Evolutionary conservation across 169 alveolate species (phyloP).

Genomic region (Eimeria necatrix): DNA sequence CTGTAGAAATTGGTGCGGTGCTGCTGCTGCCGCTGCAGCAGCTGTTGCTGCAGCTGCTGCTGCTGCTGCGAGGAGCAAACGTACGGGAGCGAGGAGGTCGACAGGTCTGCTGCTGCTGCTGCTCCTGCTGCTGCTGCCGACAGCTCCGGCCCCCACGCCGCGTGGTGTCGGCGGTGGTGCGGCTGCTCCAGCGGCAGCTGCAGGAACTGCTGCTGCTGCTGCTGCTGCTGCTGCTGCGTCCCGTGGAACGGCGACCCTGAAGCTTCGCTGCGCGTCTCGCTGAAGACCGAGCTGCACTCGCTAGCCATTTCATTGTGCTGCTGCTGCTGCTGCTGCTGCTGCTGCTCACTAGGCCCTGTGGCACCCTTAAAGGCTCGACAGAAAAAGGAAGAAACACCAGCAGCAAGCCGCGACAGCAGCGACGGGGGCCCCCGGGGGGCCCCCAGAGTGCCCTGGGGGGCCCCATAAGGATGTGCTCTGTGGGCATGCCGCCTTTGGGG

Average conservation of each 20-base stretch:
- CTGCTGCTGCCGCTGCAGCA: background rate
- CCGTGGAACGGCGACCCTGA: background rate
- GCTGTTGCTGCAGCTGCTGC: background rate
- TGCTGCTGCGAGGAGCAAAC: background rate
- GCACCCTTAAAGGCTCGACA: background rate
- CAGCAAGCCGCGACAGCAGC: background rate
- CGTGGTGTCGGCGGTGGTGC: background rate
- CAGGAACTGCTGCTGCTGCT: too few species aligned
- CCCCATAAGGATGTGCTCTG: background rate
- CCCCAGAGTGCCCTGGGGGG: background rate
- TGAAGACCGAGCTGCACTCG: background rate
- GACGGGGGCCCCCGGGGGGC: background rate
- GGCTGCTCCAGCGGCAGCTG: background rate
- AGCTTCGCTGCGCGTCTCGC: background rate
- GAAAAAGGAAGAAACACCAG: background rate
- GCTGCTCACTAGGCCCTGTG: background rate
- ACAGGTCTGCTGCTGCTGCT: constrained; percentile 11
- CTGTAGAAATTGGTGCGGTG: too few species aligned
- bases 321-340: background rate
- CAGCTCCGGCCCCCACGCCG: background rate
- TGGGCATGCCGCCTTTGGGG: background rate
- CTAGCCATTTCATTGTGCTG: background rate
- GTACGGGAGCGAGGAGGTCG: background rate
- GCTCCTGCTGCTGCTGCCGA: background rate
- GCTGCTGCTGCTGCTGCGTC: background rate